These are phyloP conservation scores for Galeopsis tetrahit DNA, from an alignment of 257 asterid species.

Conservation along the genomic window DNA sequence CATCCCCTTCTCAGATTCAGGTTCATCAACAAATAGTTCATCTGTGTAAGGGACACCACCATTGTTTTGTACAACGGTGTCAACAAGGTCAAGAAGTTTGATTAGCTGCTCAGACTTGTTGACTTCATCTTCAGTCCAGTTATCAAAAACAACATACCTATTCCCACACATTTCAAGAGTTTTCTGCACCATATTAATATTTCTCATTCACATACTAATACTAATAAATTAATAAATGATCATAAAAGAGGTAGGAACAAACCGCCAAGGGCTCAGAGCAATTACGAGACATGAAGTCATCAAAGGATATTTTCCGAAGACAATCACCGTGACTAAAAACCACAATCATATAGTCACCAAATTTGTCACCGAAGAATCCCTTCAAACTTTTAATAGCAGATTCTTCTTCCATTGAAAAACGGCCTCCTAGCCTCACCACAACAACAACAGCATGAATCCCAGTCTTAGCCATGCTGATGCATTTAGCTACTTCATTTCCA, in stretches of 20 bases:
- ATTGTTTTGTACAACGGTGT: slow-evolving; percentile 52
- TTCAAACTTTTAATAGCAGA: slow-evolving; percentile 58
- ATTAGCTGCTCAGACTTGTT: slow-evolving; percentile 49
- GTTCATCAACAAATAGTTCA: slow-evolving; percentile 47
- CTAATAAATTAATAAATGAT: too few species aligned
- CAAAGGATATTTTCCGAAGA: slow-evolving; percentile 57
- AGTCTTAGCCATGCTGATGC: slow-evolving; percentile 82
- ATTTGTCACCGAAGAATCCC: slow-evolving; percentile 62
- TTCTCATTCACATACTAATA: too few species aligned
- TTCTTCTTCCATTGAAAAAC: slow-evolving; percentile 65
- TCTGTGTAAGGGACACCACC: slow-evolving; percentile 66
- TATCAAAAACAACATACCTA: slow-evolving; percentile 71
- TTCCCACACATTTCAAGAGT: slow-evolving; percentile 63
- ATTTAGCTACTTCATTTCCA: slow-evolving; percentile 71
- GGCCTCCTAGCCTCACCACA: slow-evolving; percentile 59
- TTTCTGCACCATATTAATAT: slow-evolving; percentile 29
- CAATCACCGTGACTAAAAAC: slow-evolving; percentile 81
- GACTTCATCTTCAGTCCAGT: slow-evolving; percentile 52
- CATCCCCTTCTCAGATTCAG: too few species aligned
- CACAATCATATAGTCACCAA: slow-evolving; percentile 65
- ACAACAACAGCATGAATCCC: slow-evolving; percentile 84
- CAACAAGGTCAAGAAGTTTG: slow-evolving; percentile 56
- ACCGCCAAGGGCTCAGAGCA: slow-evolving; percentile 65
- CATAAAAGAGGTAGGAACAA: background rate
- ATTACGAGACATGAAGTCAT: slow-evolving; percentile 53